Conservation (phyloP, 179 eudicot genomes). For the Beta macrorhiza region DNA sequence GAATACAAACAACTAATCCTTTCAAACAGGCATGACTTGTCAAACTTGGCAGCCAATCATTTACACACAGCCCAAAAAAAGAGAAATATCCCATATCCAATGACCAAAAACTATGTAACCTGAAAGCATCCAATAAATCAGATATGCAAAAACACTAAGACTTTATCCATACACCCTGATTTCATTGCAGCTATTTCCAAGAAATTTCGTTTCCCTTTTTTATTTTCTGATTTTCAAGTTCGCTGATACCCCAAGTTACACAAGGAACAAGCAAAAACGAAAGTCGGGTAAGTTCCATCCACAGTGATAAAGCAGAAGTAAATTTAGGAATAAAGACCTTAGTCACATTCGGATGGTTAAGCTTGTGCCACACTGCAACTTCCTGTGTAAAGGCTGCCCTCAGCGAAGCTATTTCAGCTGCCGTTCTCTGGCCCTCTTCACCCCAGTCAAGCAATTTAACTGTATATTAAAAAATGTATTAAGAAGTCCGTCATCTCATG, state of each 20-base stretch:
- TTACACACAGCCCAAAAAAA: background rate
- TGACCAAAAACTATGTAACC: background rate
- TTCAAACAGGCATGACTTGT: background rate
- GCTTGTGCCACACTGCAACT: slow-evolving; percentile 99
- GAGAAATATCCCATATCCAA: background rate
- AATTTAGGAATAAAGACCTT: slow-evolving; percentile 48
- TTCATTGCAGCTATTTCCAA: background rate
- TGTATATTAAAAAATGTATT: slow-evolving; percentile 30
- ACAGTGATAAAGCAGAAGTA: background rate
- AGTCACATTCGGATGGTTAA: slow-evolving; percentile 96
- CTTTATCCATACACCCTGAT: background rate
- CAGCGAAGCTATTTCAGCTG: slow-evolving; percentile 76
- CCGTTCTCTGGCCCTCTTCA: slow-evolving; percentile 93
- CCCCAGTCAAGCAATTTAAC: slow-evolving; percentile 98
- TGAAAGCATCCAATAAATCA: too few relatives aligned
- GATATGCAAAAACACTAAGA: slow-evolving; percentile 2
- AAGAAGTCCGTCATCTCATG: slow-evolving; percentile 7
- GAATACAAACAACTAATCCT: background rate
- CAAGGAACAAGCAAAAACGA: background rate
- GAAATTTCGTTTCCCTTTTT: background rate
- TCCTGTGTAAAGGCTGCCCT: slow-evolving; percentile 94
- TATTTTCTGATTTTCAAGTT: background rate
- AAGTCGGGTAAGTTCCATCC: background rate
- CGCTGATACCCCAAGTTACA: background rate
- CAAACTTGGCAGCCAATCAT: background rate